phyloP scores from a whole-genome alignment of 768 basidiomycete genomes.

The Mycena olivaceomarginata region DNA sequence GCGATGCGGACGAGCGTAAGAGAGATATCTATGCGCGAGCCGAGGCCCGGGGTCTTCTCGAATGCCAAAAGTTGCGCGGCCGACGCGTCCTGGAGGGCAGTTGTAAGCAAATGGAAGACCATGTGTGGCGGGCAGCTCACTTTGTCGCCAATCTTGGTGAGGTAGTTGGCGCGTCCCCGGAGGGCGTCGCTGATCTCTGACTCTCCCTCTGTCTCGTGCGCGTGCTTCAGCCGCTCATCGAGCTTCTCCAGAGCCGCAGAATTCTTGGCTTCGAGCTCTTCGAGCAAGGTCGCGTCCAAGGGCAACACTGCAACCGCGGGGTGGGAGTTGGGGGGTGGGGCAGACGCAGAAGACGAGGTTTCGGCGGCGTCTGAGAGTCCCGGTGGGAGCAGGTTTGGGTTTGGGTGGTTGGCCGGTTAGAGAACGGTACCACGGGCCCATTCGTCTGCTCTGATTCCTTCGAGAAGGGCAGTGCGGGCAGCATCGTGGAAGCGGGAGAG shows the following conservation, averaged over 20 bases:
- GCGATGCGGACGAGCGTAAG: conserved; percentile 93
- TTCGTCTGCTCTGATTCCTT: conserved; percentile 87
- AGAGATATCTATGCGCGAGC: conserved; percentile 94
- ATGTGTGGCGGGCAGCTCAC: conserved; percentile 45
- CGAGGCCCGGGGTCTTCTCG: conserved; percentile 94
- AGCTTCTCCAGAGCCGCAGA: conserved; percentile 82
- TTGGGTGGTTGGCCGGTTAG: conserved; percentile 24
- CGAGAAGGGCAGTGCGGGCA: conserved; percentile 79
- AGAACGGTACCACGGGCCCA: conserved; percentile 56
- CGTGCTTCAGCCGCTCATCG: conserved; percentile 88
- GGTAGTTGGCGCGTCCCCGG: conserved; percentile 88
- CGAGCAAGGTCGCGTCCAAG: conserved; percentile 71
- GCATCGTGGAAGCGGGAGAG: conserved; percentile 80
- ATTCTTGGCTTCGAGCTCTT: conserved; percentile 82
- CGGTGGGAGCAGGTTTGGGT: not conserved
- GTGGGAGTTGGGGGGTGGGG: conserved; percentile 61
- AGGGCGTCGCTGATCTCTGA: conserved; percentile 94
- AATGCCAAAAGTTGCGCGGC: conserved; percentile 89
- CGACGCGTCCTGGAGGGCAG: conserved; percentile 79
- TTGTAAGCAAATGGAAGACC: not conserved
- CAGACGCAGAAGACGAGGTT: conserved; percentile 57
- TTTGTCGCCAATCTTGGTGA: conserved; percentile 93
- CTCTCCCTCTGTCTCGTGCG: conserved; percentile 94
- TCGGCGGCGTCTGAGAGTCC: conserved; percentile 19
- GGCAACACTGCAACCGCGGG: conserved; percentile 64